These are phyloP conservation scores for Clathrospora elynae DNA, from an alignment of 2,329 filamentous ascomycete species.

Conservation along the genomic window DNA sequence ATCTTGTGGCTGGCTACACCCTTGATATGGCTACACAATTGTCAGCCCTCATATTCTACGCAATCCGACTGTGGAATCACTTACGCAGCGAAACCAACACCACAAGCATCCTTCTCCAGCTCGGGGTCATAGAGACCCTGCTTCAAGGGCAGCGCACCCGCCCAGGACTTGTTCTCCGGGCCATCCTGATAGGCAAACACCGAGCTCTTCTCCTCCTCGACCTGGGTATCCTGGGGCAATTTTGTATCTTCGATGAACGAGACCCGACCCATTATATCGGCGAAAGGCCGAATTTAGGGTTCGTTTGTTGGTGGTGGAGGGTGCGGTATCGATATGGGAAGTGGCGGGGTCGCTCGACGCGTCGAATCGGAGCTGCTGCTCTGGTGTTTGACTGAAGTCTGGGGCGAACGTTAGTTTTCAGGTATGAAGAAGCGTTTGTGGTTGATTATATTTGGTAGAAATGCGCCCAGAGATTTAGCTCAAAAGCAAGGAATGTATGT, in stretches of 20 bases:
- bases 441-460: constrained; percentile 4
- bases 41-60: constrained; percentile 31
- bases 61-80: constrained; percentile 41
- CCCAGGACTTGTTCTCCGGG: constrained; percentile 88
- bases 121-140: constrained; percentile 97
- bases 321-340: constrained; percentile 28
- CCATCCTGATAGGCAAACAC: constrained; percentile 83
- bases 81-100: constrained; percentile 98
- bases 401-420: constrained; percentile 19
- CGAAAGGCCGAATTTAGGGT: constrained; percentile 53
- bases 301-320: constrained; percentile 27
- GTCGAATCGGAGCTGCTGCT: constrained; percentile 34
- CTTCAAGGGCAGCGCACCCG: constrained; percentile 92
- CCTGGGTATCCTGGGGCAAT: constrained; percentile 51
- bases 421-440: neutral
- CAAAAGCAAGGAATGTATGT: constrained; percentile 25
- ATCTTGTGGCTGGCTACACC: constrained; percentile 97
- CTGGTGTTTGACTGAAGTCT: constrained; percentile 25
- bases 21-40: constrained; percentile 80
- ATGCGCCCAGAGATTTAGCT: constrained; percentile 17
- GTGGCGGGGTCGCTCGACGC: constrained; percentile 33
- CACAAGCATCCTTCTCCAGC: constrained; percentile 98
- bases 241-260: constrained; percentile 59
- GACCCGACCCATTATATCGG: constrained; percentile 61
- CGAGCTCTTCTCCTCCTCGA: constrained; percentile 65